Percentiles rank a stretch among this genome's conserved stretches.
These are phyloP conservation scores for Waltergamsia citrina DNA, from an alignment of 2,329 filamentous ascomycete species.

Conservation along the genomic window DNA sequence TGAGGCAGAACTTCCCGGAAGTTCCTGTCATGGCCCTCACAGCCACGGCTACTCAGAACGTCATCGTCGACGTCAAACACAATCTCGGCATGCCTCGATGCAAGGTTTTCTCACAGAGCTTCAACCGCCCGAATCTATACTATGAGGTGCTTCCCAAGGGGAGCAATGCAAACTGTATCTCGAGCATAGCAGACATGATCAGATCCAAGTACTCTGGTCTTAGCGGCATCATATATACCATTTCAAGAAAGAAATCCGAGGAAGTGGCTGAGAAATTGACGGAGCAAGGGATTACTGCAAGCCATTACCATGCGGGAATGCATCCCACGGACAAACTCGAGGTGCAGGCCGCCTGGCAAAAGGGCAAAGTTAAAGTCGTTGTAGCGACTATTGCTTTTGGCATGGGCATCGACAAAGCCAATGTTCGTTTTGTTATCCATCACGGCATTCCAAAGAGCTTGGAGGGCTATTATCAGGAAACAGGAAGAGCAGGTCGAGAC, in stretches of 20 bases:
- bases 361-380: constrained; percentile 71
- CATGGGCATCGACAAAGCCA: constrained; percentile 98
- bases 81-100: constrained; percentile 79
- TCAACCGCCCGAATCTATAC: constrained; percentile 89
- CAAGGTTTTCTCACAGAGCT: constrained; percentile 79
- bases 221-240: constrained; percentile 87
- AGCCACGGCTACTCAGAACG: constrained; percentile 87
- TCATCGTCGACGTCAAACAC: constrained; percentile 83
- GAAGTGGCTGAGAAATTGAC: constrained; percentile 63
- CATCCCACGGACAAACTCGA: constrained; percentile 54
- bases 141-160: constrained; percentile 76
- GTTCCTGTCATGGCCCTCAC: constrained; percentile 93
- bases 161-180: constrained; percentile 35
- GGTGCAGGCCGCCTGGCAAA: constrained; percentile 78
- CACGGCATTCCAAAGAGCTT: constrained; percentile 88
- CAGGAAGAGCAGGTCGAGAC: constrained; percentile 86
- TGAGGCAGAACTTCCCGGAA: constrained; percentile 62
- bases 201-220: constrained; percentile 57
- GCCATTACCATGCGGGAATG: constrained; percentile 82
- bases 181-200: constrained; percentile 56
- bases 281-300: constrained; percentile 57
- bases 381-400: constrained; percentile 98
- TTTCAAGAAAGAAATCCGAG: constrained; percentile 79
- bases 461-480: constrained; percentile 98
- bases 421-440: constrained; percentile 95